These are phyloP conservation scores for Pezicula carpinea DNA, from an alignment of 2,329 filamentous ascomycete genomes.

Conservation along the genomic window DNA sequence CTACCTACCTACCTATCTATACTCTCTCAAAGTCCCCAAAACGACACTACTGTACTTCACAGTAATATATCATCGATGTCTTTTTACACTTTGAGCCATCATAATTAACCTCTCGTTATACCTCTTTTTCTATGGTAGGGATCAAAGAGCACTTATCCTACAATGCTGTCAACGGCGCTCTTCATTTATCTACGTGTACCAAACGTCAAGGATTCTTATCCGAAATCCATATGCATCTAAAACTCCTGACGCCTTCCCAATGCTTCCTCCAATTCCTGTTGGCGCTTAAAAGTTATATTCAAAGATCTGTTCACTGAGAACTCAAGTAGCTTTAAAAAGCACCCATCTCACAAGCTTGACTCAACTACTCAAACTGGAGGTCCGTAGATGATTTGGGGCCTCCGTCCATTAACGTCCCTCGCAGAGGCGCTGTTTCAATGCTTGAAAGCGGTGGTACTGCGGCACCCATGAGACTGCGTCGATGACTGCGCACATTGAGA, in stretches of 20 bases:
- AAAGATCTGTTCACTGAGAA: constrained; percentile 6
- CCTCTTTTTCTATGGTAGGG: background rate
- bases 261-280: constrained; percentile 16
- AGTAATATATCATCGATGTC: no score
- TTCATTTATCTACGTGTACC: constrained; percentile 10
- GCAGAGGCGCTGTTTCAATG: constrained; percentile 49
- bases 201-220: no score
- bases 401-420: constrained; percentile 14
- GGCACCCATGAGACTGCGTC: constrained; percentile 49
- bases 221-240: constrained; percentile 13
- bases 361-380: constrained; percentile 19
- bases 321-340: background rate
- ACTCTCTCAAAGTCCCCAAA: no score
- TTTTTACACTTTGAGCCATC: no score
- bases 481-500: constrained; percentile 46
- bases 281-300: constrained; percentile 17
- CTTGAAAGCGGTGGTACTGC: constrained; percentile 32
- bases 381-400: constrained; percentile 9
- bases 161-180: background rate
- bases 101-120: background rate
- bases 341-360: background rate
- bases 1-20: no score
- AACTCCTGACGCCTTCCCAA: constrained; percentile 24
- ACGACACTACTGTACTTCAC: no score
- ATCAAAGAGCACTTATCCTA: background rate